Conservation (phyloP, 1,284 basidiomycete species). For the Peniophora sp. region DNA sequence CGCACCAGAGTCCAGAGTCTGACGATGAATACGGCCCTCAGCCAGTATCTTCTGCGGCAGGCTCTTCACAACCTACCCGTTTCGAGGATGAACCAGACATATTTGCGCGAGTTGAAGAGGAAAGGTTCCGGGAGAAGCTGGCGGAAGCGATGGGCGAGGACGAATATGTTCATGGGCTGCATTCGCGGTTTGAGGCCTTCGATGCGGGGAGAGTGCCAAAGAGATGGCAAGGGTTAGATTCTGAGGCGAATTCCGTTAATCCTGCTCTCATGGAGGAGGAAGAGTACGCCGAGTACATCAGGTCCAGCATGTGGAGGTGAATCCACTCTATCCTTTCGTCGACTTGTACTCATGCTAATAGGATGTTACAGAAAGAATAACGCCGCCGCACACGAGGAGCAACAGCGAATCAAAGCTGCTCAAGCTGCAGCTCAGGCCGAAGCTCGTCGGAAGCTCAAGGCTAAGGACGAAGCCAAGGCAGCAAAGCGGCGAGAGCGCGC, state of each 20-base stretch:
- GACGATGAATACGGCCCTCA: conserved; percentile 18
- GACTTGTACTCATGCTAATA: background rate
- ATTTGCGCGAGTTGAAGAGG: conserved; percentile 50
- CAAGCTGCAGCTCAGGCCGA: conserved; percentile 48
- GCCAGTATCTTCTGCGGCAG: conserved; percentile 7
- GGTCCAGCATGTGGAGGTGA: conserved; percentile 73
- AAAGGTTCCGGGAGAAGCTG: conserved; percentile 61
- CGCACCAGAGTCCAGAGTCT: conserved; percentile 7
- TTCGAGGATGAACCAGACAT: conserved; percentile 19
- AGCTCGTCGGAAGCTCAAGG: conserved; percentile 39
- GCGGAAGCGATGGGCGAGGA: conserved; percentile 63
- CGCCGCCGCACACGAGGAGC: conserved; percentile 56
- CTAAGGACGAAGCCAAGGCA: conserved; percentile 41
- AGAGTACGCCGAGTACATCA: conserved; percentile 75
- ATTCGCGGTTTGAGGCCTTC: conserved; percentile 58
- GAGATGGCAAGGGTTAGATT: conserved; percentile 38
- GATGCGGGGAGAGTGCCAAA: conserved; percentile 53
- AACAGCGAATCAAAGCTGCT: conserved; percentile 44
- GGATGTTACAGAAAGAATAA: conserved; percentile 47
- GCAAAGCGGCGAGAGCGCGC: conserved; percentile 38
- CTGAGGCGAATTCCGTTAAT: conserved; percentile 27
- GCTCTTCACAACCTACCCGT: too few relatives aligned
- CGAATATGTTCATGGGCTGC: conserved; percentile 52
- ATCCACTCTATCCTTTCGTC: conserved; percentile 15
- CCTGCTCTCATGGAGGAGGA: conserved; percentile 63